Percentiles rank a stretch among this genome's conserved stretches.
These are phyloP conservation scores for Bassia scoparia DNA, from an alignment of 148 eudicot genomes.

Conservation along the genomic window DNA sequence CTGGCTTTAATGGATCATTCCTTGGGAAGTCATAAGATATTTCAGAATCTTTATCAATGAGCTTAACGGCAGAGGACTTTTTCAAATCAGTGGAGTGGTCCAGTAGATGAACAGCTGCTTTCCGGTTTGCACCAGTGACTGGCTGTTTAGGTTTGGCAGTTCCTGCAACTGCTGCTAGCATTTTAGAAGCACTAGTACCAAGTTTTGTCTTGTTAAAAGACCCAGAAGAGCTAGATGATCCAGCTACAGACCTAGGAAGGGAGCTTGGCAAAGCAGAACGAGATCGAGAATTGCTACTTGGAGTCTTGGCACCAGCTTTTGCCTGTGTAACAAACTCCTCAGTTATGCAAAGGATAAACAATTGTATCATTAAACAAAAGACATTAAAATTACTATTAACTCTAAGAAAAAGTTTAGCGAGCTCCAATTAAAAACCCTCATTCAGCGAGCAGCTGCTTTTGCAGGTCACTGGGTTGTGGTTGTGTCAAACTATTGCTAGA, in stretches of 20 bases:
- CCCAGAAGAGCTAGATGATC: constrained; percentile 34
- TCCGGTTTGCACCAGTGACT: constrained; percentile 21
- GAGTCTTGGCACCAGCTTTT: constrained; percentile 55
- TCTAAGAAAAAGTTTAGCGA: not conserved
- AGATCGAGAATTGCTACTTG: constrained; percentile 44
- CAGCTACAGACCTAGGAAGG: constrained; percentile 41
- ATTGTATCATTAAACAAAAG: not conserved
- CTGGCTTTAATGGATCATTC: constrained; percentile 2
- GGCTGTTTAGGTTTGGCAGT: constrained; percentile 32
- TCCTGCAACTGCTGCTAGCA: constrained; percentile 22
- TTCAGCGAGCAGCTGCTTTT: not conserved
- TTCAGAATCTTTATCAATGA: constrained; percentile 20
- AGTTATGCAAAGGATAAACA: constrained; percentile 1
- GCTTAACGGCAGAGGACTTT: constrained; percentile 23
- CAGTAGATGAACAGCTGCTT: constrained; percentile 24
- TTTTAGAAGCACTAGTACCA: constrained; percentile 32
- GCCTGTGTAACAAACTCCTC: constrained; percentile 37
- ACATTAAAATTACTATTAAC: not conserved
- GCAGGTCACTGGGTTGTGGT: not conserved
- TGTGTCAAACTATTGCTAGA: not conserved
- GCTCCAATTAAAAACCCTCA: not conserved
- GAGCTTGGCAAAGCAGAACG: constrained; percentile 42
- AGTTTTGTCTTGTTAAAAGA: constrained; percentile 39
- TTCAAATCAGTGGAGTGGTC: constrained; percentile 27
- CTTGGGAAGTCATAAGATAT: constrained; percentile 13